phyloP scores from a whole-genome alignment of 305 asterid species.

The Nicotiana rustica region DNA sequence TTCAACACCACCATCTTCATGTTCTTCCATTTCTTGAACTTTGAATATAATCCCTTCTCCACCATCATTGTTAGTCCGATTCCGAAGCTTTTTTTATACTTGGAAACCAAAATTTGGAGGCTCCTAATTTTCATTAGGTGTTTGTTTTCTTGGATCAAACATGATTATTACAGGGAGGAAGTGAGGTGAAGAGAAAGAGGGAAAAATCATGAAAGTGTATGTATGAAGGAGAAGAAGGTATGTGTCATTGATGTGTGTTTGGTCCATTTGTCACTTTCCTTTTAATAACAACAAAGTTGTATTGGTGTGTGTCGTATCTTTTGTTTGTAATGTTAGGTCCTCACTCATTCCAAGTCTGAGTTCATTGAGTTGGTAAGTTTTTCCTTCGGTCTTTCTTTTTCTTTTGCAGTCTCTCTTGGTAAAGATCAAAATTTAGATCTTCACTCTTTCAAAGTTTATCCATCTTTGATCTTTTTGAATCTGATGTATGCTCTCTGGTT shows the following conservation, averaged over 20 bases:
- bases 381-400: no score
- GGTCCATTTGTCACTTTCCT: constrained; percentile 40
- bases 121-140: constrained; percentile 30
- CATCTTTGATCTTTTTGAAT: no score
- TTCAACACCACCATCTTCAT: constrained; percentile 41
- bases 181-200: background rate
- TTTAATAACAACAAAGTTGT: constrained; percentile 34
- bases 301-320: constrained; percentile 34
- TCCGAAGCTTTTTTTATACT: constrained; percentile 31
- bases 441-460: no score
- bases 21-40: constrained; percentile 42
- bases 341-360: no score
- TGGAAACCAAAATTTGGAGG: constrained; percentile 35
- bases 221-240: constrained; percentile 26
- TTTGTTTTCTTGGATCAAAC: constrained; percentile 55
- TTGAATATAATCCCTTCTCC: constrained; percentile 47
- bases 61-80: constrained; percentile 34
- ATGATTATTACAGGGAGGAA: constrained; percentile 43
- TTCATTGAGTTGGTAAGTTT: no score
- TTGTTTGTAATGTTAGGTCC: background rate
- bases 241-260: background rate
- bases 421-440: no score
- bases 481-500: no score
- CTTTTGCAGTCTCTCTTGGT: no score
- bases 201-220: constrained; percentile 43